Base-by-base conservation (phyloP, 108 stramenopile genomes). In the Parmales sp. region DNA sequence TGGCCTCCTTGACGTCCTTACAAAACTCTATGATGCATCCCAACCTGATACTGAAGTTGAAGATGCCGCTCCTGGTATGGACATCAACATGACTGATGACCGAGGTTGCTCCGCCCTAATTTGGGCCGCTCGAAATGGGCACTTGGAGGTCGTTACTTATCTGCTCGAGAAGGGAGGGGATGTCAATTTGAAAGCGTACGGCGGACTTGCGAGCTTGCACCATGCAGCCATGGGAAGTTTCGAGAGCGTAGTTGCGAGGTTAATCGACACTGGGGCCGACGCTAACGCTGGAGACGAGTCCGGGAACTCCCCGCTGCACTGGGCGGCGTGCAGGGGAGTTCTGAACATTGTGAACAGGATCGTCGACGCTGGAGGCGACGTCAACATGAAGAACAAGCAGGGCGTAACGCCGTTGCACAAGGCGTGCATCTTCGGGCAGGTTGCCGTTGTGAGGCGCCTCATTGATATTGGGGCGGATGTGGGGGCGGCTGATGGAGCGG, bases 231-330 rank as follows among this genome's bases (percentile, higher is more conserved):
- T 34, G 31, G 29, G 31, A 2, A 34, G 31, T 20, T 3, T 60
- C 9, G 54, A 60, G 54, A 20, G 11, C 20, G 29, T 28, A 28
- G 54, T 60, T 16, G 54, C 54, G 31, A 60, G 36, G 54, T 20
- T 60, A 11, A 60, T 60, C 13, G 54, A 28, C 26, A 34, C 54
- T 20, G 54, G 54, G 16, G 54, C 54, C 26, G 54, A 60, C 31
- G 13, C 31, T 16, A 60, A 60, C 31, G 54, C 54, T 34, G 36
- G 31, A 28, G 54, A 60, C 31, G 54, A 60, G 31, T 28, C 13
- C 11, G 54, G 54, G n/a, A 60, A 60, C 54, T 19, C 54, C 29
- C 36, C 31, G 16, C 54, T 60, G n/a, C 54, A 60, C 31, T 60
- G 54, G 54, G 54, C 54, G 1, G 54, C 36, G 16, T 28, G 31